phyloP scores from a whole-genome alignment of 257 asterid genomes.

The Nicotiana tomentosiformis region DNA sequence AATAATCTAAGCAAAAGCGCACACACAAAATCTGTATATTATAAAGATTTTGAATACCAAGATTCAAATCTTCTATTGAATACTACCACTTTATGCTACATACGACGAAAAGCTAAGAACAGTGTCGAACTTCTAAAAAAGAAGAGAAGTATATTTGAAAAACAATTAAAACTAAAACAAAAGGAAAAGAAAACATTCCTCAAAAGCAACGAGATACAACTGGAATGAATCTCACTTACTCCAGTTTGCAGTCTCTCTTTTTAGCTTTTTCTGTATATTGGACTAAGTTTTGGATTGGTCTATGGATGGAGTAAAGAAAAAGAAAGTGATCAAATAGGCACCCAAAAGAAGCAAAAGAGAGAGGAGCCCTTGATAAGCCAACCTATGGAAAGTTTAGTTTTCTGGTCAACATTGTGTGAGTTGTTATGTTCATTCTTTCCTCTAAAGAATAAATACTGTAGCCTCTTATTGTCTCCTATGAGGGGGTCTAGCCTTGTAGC shows the following conservation, averaged over 20 bases:
- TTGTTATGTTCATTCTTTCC: slow-evolving; percentile 2
- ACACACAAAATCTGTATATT: not conserved
- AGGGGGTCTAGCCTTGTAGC: slow-evolving; percentile 37
- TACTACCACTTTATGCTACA: slow-evolving; percentile 9
- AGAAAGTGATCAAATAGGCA: slow-evolving; percentile 12
- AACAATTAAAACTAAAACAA: not conserved
- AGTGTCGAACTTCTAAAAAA: not conserved
- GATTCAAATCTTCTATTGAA: slow-evolving; percentile 6
- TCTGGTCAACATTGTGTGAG: slow-evolving; percentile 28
- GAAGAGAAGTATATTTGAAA: not conserved
- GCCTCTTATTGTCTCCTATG: slow-evolving; percentile 44
- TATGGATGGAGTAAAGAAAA: slow-evolving; percentile 22
- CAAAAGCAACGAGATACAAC: slow-evolving; percentile 42
- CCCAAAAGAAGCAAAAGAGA: not conserved
- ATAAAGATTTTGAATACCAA: not conserved
- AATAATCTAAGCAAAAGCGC: slow-evolving; percentile 5
- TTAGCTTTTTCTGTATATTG: not conserved
- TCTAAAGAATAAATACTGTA: slow-evolving; percentile 42
- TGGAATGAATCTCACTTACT: slow-evolving; percentile 32
- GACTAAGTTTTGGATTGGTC: slow-evolving; percentile 28
- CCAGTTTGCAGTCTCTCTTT: not conserved
- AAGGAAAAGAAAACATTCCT: slow-evolving; percentile 17
- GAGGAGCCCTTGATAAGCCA: slow-evolving; percentile 9
- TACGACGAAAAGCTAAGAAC: not conserved
- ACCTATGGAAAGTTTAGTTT: slow-evolving; percentile 9